Evolutionary conservation across 805 yeast species (phyloP).

Genomic region (Pichia paraexigua): DNA sequence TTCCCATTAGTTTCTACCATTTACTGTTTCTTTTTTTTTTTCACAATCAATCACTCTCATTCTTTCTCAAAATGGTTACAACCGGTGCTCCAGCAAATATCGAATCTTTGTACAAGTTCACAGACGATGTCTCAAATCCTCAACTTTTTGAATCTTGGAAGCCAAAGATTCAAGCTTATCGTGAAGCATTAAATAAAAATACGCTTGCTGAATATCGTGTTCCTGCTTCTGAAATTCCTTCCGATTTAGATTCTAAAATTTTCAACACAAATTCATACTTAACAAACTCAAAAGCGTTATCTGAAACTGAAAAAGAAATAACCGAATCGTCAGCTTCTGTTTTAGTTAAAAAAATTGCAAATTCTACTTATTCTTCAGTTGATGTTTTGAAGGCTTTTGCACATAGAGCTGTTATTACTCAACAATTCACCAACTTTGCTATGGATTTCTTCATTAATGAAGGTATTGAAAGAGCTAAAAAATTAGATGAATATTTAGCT

Average conservation of each 20-base stretch:
- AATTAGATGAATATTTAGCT: slow-evolving; percentile 44
- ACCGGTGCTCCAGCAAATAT: slow-evolving; percentile 23
- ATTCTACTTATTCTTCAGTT: slow-evolving; percentile 40
- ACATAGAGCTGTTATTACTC: slow-evolving; percentile 56
- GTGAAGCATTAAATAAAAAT: slow-evolving; percentile 22
- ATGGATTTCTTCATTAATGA: slow-evolving; percentile 51
- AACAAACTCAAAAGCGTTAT: slow-evolving; percentile 25
- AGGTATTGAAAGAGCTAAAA: slow-evolving; percentile 49
- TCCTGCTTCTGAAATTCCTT: slow-evolving; percentile 28
- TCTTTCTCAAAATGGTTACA: slow-evolving; percentile 1
- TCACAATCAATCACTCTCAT: not conserved
- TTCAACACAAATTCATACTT: slow-evolving; percentile 33
- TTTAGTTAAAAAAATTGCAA: slow-evolving; percentile 36
- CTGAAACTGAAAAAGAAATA: slow-evolving; percentile 33
- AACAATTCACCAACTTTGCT: slow-evolving; percentile 50
- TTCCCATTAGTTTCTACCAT: not conserved
- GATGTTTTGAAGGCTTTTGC: slow-evolving; percentile 55
- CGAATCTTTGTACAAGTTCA: slow-evolving; percentile 24
- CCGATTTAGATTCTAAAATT: slow-evolving; percentile 26
- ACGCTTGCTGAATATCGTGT: slow-evolving; percentile 24
- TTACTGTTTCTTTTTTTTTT: not conserved
- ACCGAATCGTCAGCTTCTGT: slow-evolving; percentile 37
- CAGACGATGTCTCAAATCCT: slow-evolving; percentile 28
- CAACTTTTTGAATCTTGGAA: slow-evolving; percentile 36
- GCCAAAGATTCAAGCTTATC: slow-evolving; percentile 40